phyloP scores from a whole-genome alignment of 2,329 filamentous ascomycete species.

The Aspergillus japonicus region DNA sequence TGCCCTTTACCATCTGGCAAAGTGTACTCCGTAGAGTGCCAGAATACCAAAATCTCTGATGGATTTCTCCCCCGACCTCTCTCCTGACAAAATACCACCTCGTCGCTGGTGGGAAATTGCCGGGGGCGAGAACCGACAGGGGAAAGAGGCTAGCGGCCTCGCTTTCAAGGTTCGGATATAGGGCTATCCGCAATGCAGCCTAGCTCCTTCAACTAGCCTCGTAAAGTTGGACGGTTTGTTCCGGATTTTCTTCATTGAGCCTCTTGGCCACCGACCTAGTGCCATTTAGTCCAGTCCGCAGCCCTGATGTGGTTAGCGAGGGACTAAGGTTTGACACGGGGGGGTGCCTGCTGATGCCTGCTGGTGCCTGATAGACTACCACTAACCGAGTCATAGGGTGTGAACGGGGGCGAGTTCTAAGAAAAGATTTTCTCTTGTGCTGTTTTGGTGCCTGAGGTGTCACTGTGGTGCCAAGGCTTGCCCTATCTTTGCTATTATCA shows the following conservation, averaged over 20 bases:
- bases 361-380: neutral
- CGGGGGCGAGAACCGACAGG: neutral
- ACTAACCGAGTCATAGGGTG: too few relatives aligned
- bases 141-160: neutral
- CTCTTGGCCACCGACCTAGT: neutral
- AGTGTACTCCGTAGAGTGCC: neutral
- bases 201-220: neutral
- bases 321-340: neutral
- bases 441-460: neutral
- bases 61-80: too few relatives aligned
- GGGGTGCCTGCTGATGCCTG: neutral
- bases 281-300: neutral
- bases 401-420: too few relatives aligned
- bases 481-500: too few relatives aligned
- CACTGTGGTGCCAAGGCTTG: neutral
- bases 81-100: too few relatives aligned
- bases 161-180: neutral
- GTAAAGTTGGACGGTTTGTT: conserved; percentile 3
- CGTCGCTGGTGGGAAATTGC: neutral
- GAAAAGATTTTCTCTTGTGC: too few relatives aligned
- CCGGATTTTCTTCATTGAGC: neutral
- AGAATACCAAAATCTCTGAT: neutral
- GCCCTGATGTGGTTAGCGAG: neutral
- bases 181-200: neutral
- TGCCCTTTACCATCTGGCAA: neutral